These are phyloP conservation scores for Debaryomyces sp. DNA, from an alignment of 1,139 yeast species.

Conservation along the genomic window DNA sequence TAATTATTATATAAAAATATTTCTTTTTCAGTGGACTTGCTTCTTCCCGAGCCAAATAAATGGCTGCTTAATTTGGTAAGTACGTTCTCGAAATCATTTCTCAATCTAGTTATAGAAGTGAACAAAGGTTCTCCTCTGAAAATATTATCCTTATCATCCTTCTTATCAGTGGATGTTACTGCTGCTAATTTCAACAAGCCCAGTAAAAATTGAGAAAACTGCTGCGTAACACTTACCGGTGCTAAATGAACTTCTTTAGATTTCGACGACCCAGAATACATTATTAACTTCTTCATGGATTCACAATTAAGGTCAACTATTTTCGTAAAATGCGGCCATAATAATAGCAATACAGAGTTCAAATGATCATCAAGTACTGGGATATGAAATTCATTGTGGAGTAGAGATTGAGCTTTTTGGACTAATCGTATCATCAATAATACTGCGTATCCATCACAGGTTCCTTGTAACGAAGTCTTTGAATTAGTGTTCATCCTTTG, in stretches of 20 bases:
- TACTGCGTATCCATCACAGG: slow-evolving; percentile 78
- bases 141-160: slow-evolving; percentile 19
- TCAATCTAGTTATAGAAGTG: slow-evolving; percentile 65
- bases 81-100: slow-evolving; percentile 78
- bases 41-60: slow-evolving; percentile 36
- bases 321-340: slow-evolving; percentile 88
- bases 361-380: slow-evolving; percentile 78
- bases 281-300: slow-evolving; percentile 51
- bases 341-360: slow-evolving; percentile 60
- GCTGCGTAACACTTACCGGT: slow-evolving; percentile 66
- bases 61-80: slow-evolving; percentile 66
- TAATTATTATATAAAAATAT: slow-evolving; percentile 79
- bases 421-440: slow-evolving; percentile 75
- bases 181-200: slow-evolving; percentile 66
- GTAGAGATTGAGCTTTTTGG: slow-evolving; percentile 62
- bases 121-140: slow-evolving; percentile 68
- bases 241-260: slow-evolving; percentile 50
- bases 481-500: slow-evolving; percentile 21
- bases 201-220: slow-evolving; percentile 73
- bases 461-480: slow-evolving; percentile 23
- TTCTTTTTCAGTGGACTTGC: slow-evolving; percentile 56
- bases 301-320: slow-evolving; percentile 79
- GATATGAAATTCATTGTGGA: slow-evolving; percentile 63
- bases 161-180: slow-evolving; percentile 17
- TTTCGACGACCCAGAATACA: slow-evolving; percentile 17